These are phyloP conservation scores for Leersia perrieri DNA, from an alignment of 176 grass and related monocot genomes.

Conservation along the genomic window DNA sequence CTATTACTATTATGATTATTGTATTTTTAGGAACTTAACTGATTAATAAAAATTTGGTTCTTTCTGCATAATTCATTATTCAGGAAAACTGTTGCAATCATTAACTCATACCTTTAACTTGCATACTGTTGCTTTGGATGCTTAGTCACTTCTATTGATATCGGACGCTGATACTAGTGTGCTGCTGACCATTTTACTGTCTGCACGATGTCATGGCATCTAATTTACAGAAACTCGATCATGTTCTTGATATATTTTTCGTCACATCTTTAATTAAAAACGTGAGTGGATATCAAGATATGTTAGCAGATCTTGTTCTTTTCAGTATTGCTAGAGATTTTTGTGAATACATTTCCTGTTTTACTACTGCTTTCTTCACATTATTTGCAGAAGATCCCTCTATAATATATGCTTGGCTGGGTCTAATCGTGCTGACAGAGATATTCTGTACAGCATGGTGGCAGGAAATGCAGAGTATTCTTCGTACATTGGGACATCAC, in stretches of 20 bases:
- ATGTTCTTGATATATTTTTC: not conserved
- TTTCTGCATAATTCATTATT: not conserved
- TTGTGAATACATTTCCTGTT: not conserved
- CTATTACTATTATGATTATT: no score
- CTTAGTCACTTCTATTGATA: not conserved
- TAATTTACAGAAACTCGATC: slow-evolving; percentile 2
- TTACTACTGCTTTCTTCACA: slow-evolving; percentile 1
- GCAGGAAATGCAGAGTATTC: not conserved
- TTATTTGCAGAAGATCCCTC: not conserved
- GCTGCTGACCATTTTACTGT: not conserved
- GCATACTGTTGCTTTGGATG: not conserved
- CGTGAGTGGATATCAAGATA: not conserved
- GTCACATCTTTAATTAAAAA: not conserved
- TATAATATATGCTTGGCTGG: not conserved
- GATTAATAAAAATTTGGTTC: not conserved
- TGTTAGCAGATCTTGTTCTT: not conserved
- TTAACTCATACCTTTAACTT: not conserved
- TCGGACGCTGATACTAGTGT: not conserved
- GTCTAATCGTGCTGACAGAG: not conserved
- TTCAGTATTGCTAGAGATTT: not conserved
- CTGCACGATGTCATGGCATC: not conserved
- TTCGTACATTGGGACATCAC: not conserved
- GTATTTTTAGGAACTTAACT: not conserved
- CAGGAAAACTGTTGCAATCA: not conserved
- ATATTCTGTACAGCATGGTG: slow-evolving; percentile 18